Conservation (phyloP, 2,329 filamentous ascomycete genomes). For the Emmonsiellopsis sp. region DNA sequence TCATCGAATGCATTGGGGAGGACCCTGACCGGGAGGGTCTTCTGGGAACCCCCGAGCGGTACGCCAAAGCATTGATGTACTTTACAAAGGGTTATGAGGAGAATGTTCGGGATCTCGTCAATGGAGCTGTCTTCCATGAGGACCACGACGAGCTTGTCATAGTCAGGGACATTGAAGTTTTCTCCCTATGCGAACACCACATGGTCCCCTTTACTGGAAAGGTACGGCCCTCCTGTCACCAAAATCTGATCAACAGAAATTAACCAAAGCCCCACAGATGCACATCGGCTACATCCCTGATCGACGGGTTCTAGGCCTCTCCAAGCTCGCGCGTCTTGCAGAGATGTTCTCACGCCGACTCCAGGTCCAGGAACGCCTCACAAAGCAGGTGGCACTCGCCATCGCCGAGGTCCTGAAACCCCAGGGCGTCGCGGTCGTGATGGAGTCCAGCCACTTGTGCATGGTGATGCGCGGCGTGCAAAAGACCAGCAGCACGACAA, state of each 20-base stretch:
- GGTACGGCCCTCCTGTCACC: conserved; percentile 40
- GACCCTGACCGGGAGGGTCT: conserved; percentile 56
- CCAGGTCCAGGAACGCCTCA: conserved; percentile 93
- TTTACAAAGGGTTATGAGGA: conserved; percentile 97
- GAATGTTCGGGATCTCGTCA: conserved; percentile 84
- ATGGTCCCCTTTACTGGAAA: conserved; percentile 94
- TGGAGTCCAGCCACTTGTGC: conserved; percentile 93
- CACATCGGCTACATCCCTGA: conserved; percentile 97
- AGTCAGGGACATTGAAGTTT: conserved; percentile 94
- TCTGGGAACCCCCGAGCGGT: conserved; percentile 65
- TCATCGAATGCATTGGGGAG: conserved; percentile 57
- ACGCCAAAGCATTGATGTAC: conserved; percentile 90
- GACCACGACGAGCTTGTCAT: conserved; percentile 96
- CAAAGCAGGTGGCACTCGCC: conserved; percentile 89
- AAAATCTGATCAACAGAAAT: neutral
- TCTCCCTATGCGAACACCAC: conserved; percentile 92
- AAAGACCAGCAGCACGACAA: conserved; percentile 77
- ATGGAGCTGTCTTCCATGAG: conserved; percentile 89
- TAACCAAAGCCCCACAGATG: conserved; percentile 52
- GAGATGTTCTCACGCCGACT: conserved; percentile 92
- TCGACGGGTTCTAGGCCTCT: conserved; percentile 84
- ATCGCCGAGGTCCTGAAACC: conserved; percentile 89
- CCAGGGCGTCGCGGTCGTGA: conserved; percentile 90
- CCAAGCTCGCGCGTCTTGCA: conserved; percentile 88
- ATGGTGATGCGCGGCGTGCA: conserved; percentile 99